A percentile compares a stretch with the other conserved stretches of the same genome.
Conservation (phyloP, 2,329 filamentous ascomycete species). For the Gnomoniopsis smithogilvyi region DNA sequence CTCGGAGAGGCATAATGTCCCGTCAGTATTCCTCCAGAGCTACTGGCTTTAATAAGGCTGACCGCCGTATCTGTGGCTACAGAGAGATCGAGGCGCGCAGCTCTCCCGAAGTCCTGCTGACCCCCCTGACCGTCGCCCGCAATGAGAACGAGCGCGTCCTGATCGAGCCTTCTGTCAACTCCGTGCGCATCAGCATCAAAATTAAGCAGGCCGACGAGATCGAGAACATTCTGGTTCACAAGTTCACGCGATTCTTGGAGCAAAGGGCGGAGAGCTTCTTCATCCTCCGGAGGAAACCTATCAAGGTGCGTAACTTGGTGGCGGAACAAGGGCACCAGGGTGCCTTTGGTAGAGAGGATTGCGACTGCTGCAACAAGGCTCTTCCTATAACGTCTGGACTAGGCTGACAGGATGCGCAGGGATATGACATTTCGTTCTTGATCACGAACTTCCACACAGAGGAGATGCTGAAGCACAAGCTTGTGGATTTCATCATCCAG, state of each 20-base stretch:
- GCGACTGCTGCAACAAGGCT: not conserved
- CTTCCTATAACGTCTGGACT: not conserved
- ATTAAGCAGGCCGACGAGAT: slow-evolving; percentile 99
- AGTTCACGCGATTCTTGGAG: slow-evolving; percentile 95
- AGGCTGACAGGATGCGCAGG: slow-evolving; percentile 45
- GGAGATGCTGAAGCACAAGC: slow-evolving; percentile 97
- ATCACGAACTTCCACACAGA: slow-evolving; percentile 99
- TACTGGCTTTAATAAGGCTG: too few species aligned
- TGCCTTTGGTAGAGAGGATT: not conserved
- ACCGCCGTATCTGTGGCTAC: too few species aligned
- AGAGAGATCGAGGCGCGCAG: slow-evolving; percentile 85
- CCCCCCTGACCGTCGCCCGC: slow-evolving; percentile 83
- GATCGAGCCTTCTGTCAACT: slow-evolving; percentile 96
- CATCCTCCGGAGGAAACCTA: slow-evolving; percentile 89
- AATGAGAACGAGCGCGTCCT: slow-evolving; percentile 97
- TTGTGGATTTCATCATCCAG: slow-evolving; percentile 98
- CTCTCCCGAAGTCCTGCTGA: slow-evolving; percentile 90
- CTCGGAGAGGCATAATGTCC: slow-evolving; percentile 95
- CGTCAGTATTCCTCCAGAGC: slow-evolving; percentile 30
- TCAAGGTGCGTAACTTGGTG: slow-evolving; percentile 63
- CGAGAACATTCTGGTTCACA: slow-evolving; percentile 95
- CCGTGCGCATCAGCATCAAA: slow-evolving; percentile 93
- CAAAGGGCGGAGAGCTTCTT: slow-evolving; percentile 97
- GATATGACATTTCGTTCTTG: slow-evolving; percentile 97
- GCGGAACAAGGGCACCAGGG: not conserved